phyloP scores from a whole-genome alignment of 106 monocot genomes.

The Dendrobium nobile region DNA sequence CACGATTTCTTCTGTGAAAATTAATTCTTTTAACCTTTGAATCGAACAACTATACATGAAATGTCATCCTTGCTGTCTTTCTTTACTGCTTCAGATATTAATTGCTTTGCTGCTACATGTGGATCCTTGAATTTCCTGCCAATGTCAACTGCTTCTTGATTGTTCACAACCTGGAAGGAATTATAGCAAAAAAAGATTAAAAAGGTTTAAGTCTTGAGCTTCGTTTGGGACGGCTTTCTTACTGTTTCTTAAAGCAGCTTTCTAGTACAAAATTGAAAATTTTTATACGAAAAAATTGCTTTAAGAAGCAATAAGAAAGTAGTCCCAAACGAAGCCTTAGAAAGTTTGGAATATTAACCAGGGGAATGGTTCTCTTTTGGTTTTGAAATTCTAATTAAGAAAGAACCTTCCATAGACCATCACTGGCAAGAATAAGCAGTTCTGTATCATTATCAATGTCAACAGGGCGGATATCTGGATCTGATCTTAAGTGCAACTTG shows the following conservation, averaged over 20 bases:
- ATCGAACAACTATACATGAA: constrained; percentile 64
- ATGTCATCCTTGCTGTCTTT: constrained; percentile 73
- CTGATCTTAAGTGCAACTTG: constrained; percentile 58
- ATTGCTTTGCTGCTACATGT: constrained; percentile 46
- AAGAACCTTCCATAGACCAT: constrained; percentile 82
- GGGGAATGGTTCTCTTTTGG: neutral
- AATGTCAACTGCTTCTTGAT: constrained; percentile 56
- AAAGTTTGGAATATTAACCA: neutral
- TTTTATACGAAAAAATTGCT: too few relatives aligned
- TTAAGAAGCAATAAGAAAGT: too few relatives aligned
- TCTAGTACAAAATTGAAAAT: too few relatives aligned
- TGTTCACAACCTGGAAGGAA: constrained; percentile 48
- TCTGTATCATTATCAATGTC: constrained; percentile 40
- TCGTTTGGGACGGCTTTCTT: too few relatives aligned
- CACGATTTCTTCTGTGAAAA: neutral
- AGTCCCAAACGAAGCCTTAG: neutral
- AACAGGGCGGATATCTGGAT: constrained; percentile 45
- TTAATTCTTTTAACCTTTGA: constrained; percentile 18
- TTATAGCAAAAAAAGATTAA: too few relatives aligned
- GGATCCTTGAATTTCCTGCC: constrained; percentile 46
- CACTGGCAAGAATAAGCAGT: constrained; percentile 67
- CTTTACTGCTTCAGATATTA: constrained; percentile 44
- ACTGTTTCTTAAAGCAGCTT: too few relatives aligned
- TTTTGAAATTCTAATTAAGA: neutral
- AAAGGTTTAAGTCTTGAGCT: too few relatives aligned